Evolutionary conservation across 2,329 filamentous ascomycete species (phyloP), one percentile per base, ranked within the genome.

Genomic region (Geoglossum cookeanum): DNA sequence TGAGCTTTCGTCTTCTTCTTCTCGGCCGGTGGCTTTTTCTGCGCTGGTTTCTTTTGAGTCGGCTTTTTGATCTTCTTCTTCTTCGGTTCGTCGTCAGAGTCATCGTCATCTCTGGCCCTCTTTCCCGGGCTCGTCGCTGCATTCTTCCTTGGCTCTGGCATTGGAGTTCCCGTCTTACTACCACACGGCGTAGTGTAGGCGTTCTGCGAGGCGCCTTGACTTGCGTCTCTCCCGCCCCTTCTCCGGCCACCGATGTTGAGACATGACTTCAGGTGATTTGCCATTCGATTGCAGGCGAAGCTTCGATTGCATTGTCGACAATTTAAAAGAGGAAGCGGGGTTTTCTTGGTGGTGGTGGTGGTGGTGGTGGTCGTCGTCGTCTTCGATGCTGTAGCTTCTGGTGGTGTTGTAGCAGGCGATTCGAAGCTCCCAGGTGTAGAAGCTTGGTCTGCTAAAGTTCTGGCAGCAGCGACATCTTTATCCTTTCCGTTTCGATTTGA

Each of bases 271-370:
- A 81, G 64, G 64, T 82, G 78, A 63, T 79, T 77, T 15, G 78
- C 78, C 55, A 81, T 78, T 53, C 78, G 72, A 30, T 76, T 80
- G 61, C 80, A 79, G 58, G 80, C 74, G 62, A 81, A 69, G 65
- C 78, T 80, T 33, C 79, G 73, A 61, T 80, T 80, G 64, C 78
- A 82, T 61, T 75, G 76, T 8, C 78, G 78, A 65, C 78, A 82
- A 61, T 72, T 72, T 48, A 69, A 53, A 6, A 53, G 49, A 37
- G 49, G 49, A 30, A 53, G 13, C 3, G 9, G n/a, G 1, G 49
- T 15, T 37, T 53, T 53, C 49, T 53, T 53, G 13, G 15, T 53
- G 5, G 22, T 8, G 17, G 49, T 53, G 13, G 15, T 53, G 5
- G 22, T 8, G 17, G 49, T 3, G 3, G 32, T 15, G 2, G 35